phyloP scores from a whole-genome alignment of 345 rosid species.

The Syzygium aromaticum region DNA sequence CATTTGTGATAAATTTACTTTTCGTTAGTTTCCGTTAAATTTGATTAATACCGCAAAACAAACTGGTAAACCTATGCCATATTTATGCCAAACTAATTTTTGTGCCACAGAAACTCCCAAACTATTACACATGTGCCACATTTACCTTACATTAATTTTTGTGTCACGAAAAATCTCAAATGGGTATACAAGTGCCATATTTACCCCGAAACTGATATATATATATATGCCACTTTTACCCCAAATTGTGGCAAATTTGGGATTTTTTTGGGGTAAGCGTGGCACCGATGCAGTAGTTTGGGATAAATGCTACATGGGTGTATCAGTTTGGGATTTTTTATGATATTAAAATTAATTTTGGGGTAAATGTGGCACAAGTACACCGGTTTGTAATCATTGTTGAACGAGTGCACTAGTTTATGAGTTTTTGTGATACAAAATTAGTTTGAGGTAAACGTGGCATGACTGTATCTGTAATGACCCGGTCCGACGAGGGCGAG shows the following conservation, averaged over 20 bases:
- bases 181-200: background rate
- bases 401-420: too few relatives aligned
- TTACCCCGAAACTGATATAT: too few relatives aligned
- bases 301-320: rapidly evolving
- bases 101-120: too few relatives aligned
- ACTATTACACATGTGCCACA: too few relatives aligned
- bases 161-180: background rate
- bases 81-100: too few relatives aligned
- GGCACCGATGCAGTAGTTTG: background rate
- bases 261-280: background rate
- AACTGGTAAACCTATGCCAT: background rate
- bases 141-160: too few relatives aligned
- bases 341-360: background rate
- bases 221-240: background rate
- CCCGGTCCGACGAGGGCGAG: too few relatives aligned
- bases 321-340: too few relatives aligned
- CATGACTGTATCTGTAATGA: background rate
- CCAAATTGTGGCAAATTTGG: background rate
- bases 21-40: too few relatives aligned
- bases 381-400: background rate
- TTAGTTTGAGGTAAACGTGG: background rate
- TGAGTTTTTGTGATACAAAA: background rate
- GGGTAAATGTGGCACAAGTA: rapidly evolving
- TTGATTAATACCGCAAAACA: background rate
- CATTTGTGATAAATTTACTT: rapidly evolving